Base-by-base conservation (phyloP, 2,329 filamentous ascomycete genomes). In the Neofusicoccum cordaticola region DNA sequence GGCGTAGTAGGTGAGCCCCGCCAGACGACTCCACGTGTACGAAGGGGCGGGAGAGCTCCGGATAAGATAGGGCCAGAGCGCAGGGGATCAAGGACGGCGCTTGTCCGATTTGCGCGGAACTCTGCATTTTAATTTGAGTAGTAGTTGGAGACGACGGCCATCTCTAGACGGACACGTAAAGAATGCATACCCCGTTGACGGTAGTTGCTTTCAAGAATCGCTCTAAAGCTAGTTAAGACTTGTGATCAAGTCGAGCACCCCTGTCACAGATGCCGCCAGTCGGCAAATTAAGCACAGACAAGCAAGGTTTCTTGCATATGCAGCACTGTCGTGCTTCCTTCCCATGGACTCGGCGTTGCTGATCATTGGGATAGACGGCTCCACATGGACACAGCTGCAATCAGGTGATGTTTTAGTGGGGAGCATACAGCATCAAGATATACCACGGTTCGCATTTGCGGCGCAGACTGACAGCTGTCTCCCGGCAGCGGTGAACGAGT, bases 361-460 rank as follows among this genome's bases (percentile, higher is more conserved):
- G 56, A 47, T 60, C 27, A 7, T 5, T n/a, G 17, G 41, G 27
- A 47, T 19, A 12, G n/a, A 31, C 27, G 42, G 42, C 7, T 35
- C 15, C 27, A n/a, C 56, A 60, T 17, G 56, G 11, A 17, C 27
- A 17, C 27, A 27, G 5, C 39, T 57, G 22, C 42, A 60, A 60
- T 60, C 56, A 60, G 56, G 56, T 47, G 56, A 60, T 47, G n/a
- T 47, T 47, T 19, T 39, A 19, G 56, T 37, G 56, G 56, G 12
- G 27, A 22, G 15, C 31, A 13, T 6, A 37, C 12, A 17, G 42
- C 41, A 37, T 31, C 27, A 19, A 35, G 31, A 45, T 27, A 53
- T 19, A 53, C 34, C n/a, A 7, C n/a, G 50, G 17, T 8, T 19
- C 15, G 17, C n/a, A 7, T 9, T 13, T 60, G 41, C 56, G 17